Conservation (phyloP, 2,329 filamentous ascomycete species). For the Aspergillus persii region DNA sequence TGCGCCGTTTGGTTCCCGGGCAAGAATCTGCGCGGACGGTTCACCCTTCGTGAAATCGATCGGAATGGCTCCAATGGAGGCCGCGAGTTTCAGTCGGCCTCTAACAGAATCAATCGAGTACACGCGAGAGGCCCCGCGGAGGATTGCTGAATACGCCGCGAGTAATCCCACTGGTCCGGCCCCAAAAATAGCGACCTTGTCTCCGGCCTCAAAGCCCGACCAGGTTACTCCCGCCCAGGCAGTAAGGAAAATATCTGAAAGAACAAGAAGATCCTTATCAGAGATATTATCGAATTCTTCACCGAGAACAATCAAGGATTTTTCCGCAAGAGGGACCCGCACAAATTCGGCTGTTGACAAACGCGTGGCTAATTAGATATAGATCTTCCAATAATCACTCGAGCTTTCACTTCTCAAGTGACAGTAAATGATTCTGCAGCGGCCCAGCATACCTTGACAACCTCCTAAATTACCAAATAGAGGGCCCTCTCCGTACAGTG, state of each 20-base stretch:
- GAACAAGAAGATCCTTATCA: constrained; percentile 23
- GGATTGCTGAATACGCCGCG: constrained; percentile 61
- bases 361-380: too few species aligned
- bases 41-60: constrained; percentile 62
- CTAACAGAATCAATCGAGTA: constrained; percentile 62
- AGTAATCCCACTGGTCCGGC: constrained; percentile 64
- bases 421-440: too few species aligned
- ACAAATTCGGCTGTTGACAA: constrained; percentile 20
- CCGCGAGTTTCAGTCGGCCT: constrained; percentile 57
- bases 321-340: constrained; percentile 18
- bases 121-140: constrained; percentile 60
- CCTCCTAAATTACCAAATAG: too few species aligned
- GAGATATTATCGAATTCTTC: constrained; percentile 2
- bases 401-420: too few species aligned
- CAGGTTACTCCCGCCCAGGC: constrained; percentile 39
- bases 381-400: too few species aligned
- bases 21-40: constrained; percentile 34
- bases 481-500: neutral
- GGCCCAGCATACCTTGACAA: too few species aligned
- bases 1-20: constrained; percentile 10
- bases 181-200: constrained; percentile 62
- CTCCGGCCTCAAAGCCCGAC: constrained; percentile 44
- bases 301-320: neutral
- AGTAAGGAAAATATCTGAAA: constrained; percentile 41
- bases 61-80: constrained; percentile 55